Evolutionary conservation across 2,329 filamentous ascomycete species (phyloP).

Genomic region (Endothia cerciana): DNA sequence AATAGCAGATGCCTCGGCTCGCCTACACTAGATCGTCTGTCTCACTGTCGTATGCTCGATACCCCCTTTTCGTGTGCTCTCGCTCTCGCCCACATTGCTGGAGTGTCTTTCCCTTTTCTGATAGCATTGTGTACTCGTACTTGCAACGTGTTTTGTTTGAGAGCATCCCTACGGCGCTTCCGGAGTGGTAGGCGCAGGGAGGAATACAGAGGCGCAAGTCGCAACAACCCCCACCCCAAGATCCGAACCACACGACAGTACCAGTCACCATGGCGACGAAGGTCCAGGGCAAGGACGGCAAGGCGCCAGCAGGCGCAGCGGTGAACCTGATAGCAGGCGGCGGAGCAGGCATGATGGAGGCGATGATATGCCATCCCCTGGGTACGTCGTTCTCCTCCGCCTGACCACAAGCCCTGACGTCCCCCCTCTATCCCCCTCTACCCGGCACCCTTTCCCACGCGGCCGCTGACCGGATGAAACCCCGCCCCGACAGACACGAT

Average conservation of each 20-base stretch:
- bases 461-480: slow-evolving; percentile 31
- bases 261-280: slow-evolving; percentile 45
- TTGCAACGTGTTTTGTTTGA: not conserved
- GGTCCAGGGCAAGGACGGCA: slow-evolving; percentile 54
- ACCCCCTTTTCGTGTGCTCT: slow-evolving; percentile 9
- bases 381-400: slow-evolving; percentile 55
- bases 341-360: slow-evolving; percentile 99
- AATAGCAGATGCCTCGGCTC: not conserved
- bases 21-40: not conserved
- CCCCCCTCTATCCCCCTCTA: slow-evolving; percentile 19
- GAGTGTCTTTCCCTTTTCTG: not conserved
- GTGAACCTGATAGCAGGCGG: slow-evolving; percentile 91
- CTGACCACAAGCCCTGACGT: too few relatives aligned
- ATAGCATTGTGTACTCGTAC: not conserved
- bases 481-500: slow-evolving; percentile 71
- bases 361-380: slow-evolving; percentile 90
- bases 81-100: not conserved
- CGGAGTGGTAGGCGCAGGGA: not conserved
- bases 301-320: slow-evolving; percentile 81
- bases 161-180: not conserved
- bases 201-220: not conserved
- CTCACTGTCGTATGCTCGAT: slow-evolving; percentile 25
- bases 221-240: not conserved
- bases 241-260: slow-evolving; percentile 34
- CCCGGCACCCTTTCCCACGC: slow-evolving; percentile 19